Percentiles rank a stretch among this genome's conserved stretches.
Conservation (phyloP, 306 rosid species). For the Citrullus amarus region DNA sequence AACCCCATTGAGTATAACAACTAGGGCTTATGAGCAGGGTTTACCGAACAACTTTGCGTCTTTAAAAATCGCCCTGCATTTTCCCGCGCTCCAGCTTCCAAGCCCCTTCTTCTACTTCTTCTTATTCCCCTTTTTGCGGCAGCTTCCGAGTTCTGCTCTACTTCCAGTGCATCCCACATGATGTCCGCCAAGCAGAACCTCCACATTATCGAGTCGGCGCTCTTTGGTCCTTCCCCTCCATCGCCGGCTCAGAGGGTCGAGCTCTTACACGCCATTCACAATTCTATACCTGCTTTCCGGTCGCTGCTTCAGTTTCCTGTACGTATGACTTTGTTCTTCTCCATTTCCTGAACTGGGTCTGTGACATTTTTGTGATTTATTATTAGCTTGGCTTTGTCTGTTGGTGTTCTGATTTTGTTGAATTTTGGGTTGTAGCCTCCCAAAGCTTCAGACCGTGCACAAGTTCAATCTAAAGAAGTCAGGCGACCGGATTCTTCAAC, state of each 20-base stretch:
- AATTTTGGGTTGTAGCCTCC: slow-evolving; percentile 43
- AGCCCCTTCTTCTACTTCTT: neutral
- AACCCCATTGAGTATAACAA: no score
- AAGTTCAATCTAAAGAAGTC: slow-evolving; percentile 67
- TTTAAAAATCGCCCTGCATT: neutral
- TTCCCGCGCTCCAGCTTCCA: slow-evolving; percentile 7
- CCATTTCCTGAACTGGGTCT: neutral
- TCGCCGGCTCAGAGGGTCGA: slow-evolving; percentile 57
- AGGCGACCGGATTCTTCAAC: slow-evolving; percentile 67
- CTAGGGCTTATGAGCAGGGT: neutral
- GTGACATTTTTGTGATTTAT: neutral
- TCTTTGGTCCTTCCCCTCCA: slow-evolving; percentile 64
- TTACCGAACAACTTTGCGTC: neutral
- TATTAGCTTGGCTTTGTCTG: neutral
- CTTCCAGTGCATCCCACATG: slow-evolving; percentile 20
- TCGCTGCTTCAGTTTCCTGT: slow-evolving; percentile 74
- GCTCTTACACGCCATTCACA: slow-evolving; percentile 75
- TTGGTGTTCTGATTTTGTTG: neutral
- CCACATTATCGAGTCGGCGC: slow-evolving; percentile 50
- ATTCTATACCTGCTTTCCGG: slow-evolving; percentile 38
- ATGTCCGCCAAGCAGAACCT: slow-evolving; percentile 70
- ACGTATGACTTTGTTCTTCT: neutral
- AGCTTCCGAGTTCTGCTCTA: neutral
- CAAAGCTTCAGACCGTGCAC: slow-evolving; percentile 66
- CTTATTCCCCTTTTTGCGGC: neutral